Base-by-base conservation (phyloP, 2,329 filamentous ascomycete genomes). In the Penicillium oxalicum region DNA sequence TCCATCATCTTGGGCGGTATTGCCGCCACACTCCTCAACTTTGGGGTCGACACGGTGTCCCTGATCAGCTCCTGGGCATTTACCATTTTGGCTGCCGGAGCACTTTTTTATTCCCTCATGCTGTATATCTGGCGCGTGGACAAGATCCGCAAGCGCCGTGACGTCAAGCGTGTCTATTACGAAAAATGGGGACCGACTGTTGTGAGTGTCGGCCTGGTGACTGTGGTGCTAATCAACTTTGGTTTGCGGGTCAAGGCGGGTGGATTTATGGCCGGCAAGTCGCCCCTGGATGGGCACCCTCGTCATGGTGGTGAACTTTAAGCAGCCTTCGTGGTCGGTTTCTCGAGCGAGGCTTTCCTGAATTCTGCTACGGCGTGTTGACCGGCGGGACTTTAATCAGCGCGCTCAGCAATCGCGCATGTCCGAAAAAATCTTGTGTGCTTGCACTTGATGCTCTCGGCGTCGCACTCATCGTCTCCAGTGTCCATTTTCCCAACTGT, bases 1-100 rank as follows among this genome's bases (percentile, higher is more conserved):
- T 91, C 87, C 43, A 95, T 97, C 63, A 91, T 96, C 65, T 84
- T 98, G 46, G 89, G 88, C 60, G 86, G 87, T 27, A 91, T 95
- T 60, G 88, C 90, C 9, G 85, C 87, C 6, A 88, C 88, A 0
- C 75, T 95, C 40, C 79, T 95, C 57, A 91, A 95, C 74, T 89
- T 96, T 66, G 82, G 87, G 59, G 64, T 68, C 25, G 72, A 80
- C 61, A 69, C 70, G 39, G 68, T 83, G 18, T 82, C 85, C 5
- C 82, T 94, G 54, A 74, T 81, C 40, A 82, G 87, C 0, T 79
- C 89, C 0, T 86, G 84, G 64, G 77, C 82, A 1, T 98, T 97
- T 68, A 96, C 90, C 0, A 68, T 90, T 13, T 77, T 96, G 3
- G 91, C 91, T 2, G 78, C 90, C 36, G 52, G 85, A 5, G 82